Evolutionary conservation across 2,329 filamentous ascomycete species (phyloP).

Genomic region (Verticillium longisporum): DNA sequence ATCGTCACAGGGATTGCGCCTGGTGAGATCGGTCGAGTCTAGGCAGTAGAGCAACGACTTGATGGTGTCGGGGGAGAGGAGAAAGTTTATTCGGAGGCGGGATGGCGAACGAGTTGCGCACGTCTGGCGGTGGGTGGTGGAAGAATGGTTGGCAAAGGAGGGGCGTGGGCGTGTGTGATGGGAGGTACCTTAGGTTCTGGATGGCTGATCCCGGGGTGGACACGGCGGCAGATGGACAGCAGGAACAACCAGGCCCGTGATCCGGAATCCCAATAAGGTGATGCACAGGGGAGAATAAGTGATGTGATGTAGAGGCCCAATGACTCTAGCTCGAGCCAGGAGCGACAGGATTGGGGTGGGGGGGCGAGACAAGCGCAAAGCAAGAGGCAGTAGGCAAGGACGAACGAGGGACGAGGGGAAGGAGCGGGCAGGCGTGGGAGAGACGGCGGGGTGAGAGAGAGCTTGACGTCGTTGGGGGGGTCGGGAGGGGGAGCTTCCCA

Average conservation of each 20-base stretch:
- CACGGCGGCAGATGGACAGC: background rate
- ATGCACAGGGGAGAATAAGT: background rate
- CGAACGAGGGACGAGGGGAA: background rate
- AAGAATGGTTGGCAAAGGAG: background rate
- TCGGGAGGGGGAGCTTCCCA: background rate
- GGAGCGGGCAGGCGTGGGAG: background rate
- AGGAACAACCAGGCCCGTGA: background rate
- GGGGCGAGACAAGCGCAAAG: constrained; percentile 1
- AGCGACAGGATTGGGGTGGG: background rate
- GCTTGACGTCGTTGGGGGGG: background rate
- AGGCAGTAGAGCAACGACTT: background rate
- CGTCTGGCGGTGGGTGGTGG: background rate
- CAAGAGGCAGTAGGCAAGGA: background rate
- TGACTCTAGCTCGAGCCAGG: background rate
- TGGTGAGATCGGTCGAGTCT: background rate
- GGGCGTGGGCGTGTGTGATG: background rate
- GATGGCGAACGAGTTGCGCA: background rate
- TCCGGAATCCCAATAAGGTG: background rate
- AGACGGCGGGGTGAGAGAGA: background rate
- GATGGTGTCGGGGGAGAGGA: background rate
- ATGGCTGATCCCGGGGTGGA: background rate
- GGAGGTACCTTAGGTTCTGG: background rate
- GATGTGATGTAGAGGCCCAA: background rate
- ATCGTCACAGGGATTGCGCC: background rate
- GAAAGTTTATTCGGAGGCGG: background rate